Base-by-base conservation (phyloP, 164 flowering plant species). In the Echeveria elegans region DNA sequence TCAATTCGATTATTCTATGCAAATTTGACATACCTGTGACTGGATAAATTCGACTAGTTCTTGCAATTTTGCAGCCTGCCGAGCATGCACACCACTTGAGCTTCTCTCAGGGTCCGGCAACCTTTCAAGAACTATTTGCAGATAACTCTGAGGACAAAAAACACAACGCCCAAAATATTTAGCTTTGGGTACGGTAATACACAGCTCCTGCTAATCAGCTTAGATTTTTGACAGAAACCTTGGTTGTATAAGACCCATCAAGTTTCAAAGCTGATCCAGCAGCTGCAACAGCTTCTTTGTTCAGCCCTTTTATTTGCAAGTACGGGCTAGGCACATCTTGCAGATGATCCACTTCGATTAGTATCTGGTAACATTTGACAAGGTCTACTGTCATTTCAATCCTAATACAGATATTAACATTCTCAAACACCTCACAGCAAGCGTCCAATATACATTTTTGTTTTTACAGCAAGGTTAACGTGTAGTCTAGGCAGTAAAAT, bases 211-310 rank as follows among this genome's bases (percentile, higher is more conserved):
- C 47, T 37, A 1, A 29, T 28, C 50, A 34, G 29, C 37, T 59
- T 8, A 28, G 37, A 26, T 10, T 24, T 18, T 29, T 14, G 65
- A 60, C 6, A 50, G 36, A 75, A 74, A 95, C 99, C 97, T 95
- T 91, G n/a, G 99, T 95, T 47, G 99, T 95, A 67, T 95, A 95
- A 66, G 97, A 88, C 66, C 92, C 94, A 71, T 92, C 97, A 50
- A 92, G 78, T 71, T 77, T 80, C 31, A 95, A 88, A 28, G 82
- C 72, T 63, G 91, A 86, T 38, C 97, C 97, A 75, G 97, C 94
- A 69, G 90, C 86, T 56, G 82, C 82, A 41, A 92, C 99, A 61
- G 88, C 85, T 53, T 89, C 96, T 77, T 89, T 95, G 69, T 90
- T 82, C 47, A 84, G 81, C 70, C 97, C 99, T 77, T 95, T 95